These are phyloP conservation scores for Pancytospora epiphaga DNA, from an alignment of 371 early-diverging fungal species.

Conservation along the genomic window DNA sequence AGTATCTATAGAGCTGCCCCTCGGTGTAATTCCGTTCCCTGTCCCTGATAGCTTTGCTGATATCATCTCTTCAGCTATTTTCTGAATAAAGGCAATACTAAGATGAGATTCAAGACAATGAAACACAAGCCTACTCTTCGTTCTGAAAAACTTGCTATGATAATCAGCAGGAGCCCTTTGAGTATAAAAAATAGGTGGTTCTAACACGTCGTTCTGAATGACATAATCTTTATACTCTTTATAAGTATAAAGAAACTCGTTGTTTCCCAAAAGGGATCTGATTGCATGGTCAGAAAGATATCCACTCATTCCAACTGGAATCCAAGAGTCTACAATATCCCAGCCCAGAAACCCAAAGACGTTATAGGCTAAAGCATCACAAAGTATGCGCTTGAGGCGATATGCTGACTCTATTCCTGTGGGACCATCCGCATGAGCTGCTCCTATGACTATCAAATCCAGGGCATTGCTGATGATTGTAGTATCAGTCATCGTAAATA, in stretches of 20 bases:
- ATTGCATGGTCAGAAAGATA: constrained; percentile 49
- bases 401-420: constrained; percentile 54
- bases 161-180: constrained; percentile 14
- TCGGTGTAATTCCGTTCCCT: not conserved
- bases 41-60: constrained; percentile 10
- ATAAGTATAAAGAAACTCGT: constrained; percentile 53
- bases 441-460: constrained; percentile 34
- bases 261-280: constrained; percentile 56
- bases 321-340: constrained; percentile 43
- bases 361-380: constrained; percentile 27
- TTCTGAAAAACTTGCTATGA: constrained; percentile 48
- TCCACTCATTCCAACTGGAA: constrained; percentile 52
- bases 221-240: constrained; percentile 55
- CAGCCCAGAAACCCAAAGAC: constrained; percentile 41
- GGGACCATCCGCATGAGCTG: constrained; percentile 33
- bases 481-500: constrained; percentile 46
- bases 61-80: constrained; percentile 50
- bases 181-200: constrained; percentile 50
- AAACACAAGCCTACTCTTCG: constrained; percentile 54
- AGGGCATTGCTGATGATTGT: constrained; percentile 15
- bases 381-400: constrained; percentile 27
- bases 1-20: too few species aligned
- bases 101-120: constrained; percentile 58
- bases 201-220: constrained; percentile 52
- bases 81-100: constrained; percentile 60